Conservation (phyloP, 2,329 filamentous ascomycete genomes). For the Bisporella sp. region DNA sequence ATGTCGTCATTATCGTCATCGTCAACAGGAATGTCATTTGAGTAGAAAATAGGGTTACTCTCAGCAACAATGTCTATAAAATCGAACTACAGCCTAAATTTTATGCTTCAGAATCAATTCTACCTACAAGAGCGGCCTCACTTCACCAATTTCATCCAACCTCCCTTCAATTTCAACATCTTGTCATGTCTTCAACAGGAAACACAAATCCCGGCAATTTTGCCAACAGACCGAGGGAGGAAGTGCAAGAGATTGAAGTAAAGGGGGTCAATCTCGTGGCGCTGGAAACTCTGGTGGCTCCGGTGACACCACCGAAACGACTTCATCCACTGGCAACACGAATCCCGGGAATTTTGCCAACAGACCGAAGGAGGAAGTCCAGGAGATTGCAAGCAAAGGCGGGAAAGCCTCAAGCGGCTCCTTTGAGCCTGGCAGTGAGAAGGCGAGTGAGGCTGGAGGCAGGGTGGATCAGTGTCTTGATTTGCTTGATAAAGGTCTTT, state of each 20-base stretch:
- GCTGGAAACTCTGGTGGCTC: too few relatives aligned
- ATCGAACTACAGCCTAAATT: too few relatives aligned
- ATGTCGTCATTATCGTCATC: too few relatives aligned
- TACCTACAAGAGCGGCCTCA: too few relatives aligned
- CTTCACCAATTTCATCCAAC: not conserved
- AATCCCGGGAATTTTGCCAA: constrained; percentile 9
- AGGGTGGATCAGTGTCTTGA: constrained; percentile 1
- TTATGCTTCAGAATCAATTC: too few relatives aligned
- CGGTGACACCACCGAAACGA: too few relatives aligned
- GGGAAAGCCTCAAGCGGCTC: not conserved
- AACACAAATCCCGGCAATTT: constrained; percentile 7
- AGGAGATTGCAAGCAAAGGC: not conserved
- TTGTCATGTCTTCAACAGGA: not conserved
- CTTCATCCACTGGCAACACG: not conserved
- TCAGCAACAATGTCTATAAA: too few relatives aligned
- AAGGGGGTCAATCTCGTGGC: constrained; percentile 4
- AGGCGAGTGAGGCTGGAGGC: not conserved
- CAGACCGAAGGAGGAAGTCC: constrained; percentile 5
- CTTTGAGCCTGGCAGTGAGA: not conserved
- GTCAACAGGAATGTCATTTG: too few relatives aligned
- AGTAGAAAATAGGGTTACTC: too few relatives aligned
- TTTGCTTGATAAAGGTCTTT: too few relatives aligned
- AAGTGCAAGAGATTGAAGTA: constrained; percentile 5
- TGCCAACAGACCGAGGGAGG: constrained; percentile 6
- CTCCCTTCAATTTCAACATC: not conserved